Percentiles rank a stretch among this genome's conserved stretches.
Conservation (phyloP, 768 basidiomycete genomes). For the Lactarius vividus region DNA sequence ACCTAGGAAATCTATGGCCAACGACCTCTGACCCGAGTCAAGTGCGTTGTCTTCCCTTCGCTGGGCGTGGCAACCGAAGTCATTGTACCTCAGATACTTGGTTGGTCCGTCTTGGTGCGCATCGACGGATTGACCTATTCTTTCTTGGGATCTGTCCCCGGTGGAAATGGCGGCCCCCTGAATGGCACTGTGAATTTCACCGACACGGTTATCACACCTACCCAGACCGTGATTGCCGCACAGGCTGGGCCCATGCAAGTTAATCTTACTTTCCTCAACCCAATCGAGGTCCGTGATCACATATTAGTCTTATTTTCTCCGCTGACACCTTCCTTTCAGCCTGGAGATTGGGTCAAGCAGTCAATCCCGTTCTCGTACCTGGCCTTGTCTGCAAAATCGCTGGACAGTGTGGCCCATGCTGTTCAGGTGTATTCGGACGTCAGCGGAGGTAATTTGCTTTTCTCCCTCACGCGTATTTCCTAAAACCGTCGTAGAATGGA, state of each 20-base stretch:
- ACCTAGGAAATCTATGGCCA: slow-evolving; percentile 26
- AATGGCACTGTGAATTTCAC: slow-evolving; percentile 27
- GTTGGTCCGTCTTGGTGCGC: slow-evolving; percentile 24
- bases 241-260: slow-evolving; percentile 38
- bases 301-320: not conserved
- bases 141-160: slow-evolving; percentile 23
- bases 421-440: slow-evolving; percentile 43
- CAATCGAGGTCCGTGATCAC: slow-evolving; percentile 36
- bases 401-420: slow-evolving; percentile 35
- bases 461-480: not conserved
- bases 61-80: not conserved
- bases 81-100: slow-evolving; percentile 11
- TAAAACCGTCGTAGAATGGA: slow-evolving; percentile 27
- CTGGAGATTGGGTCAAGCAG: slow-evolving; percentile 38
- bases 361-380: slow-evolving; percentile 43
- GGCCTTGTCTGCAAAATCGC: slow-evolving; percentile 33
- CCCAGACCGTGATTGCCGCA: slow-evolving; percentile 36
- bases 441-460: slow-evolving; percentile 34
- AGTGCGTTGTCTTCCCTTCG: not conserved
- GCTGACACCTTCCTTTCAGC: slow-evolving; percentile 26
- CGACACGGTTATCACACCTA: slow-evolving; percentile 36
- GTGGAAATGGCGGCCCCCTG: not conserved
- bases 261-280: slow-evolving; percentile 40
- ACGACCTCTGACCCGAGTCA: slow-evolving; percentile 6
- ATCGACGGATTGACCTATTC: slow-evolving; percentile 26